phyloP scores from a whole-genome alignment of 106 monocot genomes.

The Dendrobium huoshanense region DNA sequence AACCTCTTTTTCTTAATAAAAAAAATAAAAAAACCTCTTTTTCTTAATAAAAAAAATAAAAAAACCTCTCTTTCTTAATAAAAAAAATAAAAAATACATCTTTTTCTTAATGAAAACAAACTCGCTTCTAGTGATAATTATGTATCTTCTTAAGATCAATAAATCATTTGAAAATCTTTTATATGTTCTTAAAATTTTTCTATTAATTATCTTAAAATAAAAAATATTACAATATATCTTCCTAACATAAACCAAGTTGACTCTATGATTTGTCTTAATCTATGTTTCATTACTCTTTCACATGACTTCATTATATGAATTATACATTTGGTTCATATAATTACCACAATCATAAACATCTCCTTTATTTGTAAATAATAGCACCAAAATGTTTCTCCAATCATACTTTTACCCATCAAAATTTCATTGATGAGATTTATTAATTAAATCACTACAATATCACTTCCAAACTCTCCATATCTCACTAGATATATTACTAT shows the following conservation, averaged over 20 bases:
- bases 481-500: not conserved
- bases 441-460: not conserved
- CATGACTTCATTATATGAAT: not conserved
- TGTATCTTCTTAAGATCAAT: not conserved
- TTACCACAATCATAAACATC: not conserved
- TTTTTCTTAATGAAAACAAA: not conserved
- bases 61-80: no score
- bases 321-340: not conserved
- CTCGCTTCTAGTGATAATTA: not conserved
- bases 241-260: not conserved
- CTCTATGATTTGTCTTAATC: not conserved
- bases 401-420: not conserved
- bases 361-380: not conserved
- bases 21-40: no score
- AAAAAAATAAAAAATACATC: no score
- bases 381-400: not conserved
- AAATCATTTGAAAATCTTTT: not conserved
- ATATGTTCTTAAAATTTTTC: not conserved
- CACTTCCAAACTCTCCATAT: not conserved
- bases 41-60: no score
- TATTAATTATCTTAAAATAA: not conserved
- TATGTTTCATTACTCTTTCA: not conserved
- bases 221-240: not conserved
- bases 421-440: not conserved
- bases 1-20: not conserved